Evolutionary conservation across 2,329 filamentous ascomycete genomes (phyloP), one percentile per base, ranked within the genome.

Genomic region (Myotisia sp.): DNA sequence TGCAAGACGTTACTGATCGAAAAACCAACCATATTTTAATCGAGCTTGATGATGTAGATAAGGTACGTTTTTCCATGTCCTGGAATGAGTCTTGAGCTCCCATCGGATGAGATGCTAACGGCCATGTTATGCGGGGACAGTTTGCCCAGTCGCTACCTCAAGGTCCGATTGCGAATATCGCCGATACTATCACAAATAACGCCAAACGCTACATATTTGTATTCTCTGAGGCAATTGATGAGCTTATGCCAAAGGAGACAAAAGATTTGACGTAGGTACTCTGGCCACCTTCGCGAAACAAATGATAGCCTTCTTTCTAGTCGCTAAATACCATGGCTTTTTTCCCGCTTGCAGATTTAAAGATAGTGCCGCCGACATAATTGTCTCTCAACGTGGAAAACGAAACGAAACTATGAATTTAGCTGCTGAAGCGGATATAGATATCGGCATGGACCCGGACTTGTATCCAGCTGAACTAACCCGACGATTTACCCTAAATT

Each of bases 131-230:
- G 22, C 22, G 9, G 19, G 12, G 10, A 26, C 46, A 87, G 76
- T 95, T 78, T 60, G 86, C 94, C 56, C 69, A 75, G 44, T 67
- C 74, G 18, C 59, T 76, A 14, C 74, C 75, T 34, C 74, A 79
- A 30, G 74, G 76, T 4, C 58, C 81, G 42, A 74, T 78, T 46
- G 65, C 95, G 31, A 61, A 57, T 42, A 53, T 67, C 13, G 79
- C 92, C 13, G 71, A 80, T 29, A 92, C 81, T 1, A 80, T 98
- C 48, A 82, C 90, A 62, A 71, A 69, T 46, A 98, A 98, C 59
- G 84, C 90, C 10, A 81, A 90, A 51, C 90, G 93, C 56, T 98
- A 98, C 53, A 77, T 95, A 45, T 90, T 98, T 50, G 72, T 95
- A 39, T 61, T 95, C 39, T 87, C 87, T 2, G 71, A 79, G 44